Evolutionary conservation across 805 yeast genomes (phyloP).

Genomic region (Wickerhamiella alocasiicola): DNA sequence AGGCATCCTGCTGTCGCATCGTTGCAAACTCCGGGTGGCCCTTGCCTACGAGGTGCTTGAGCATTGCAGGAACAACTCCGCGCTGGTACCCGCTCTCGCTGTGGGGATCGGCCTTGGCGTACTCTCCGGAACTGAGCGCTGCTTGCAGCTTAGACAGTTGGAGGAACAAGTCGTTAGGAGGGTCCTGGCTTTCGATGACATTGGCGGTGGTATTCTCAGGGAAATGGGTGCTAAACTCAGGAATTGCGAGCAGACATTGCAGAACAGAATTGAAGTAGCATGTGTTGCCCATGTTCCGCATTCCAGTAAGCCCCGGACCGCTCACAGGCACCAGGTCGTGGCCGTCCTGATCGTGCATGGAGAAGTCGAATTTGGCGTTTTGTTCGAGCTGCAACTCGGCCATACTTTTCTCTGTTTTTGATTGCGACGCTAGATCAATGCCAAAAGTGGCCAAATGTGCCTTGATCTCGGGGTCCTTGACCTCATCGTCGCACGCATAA

Average conservation of each 20-base stretch:
- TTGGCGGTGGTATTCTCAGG: slow-evolving; percentile 22
- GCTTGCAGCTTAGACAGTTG: slow-evolving; percentile 72
- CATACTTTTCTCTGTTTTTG: slow-evolving; percentile 76
- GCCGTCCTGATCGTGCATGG: slow-evolving; percentile 62
- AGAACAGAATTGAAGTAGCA: slow-evolving; percentile 78
- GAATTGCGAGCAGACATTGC: slow-evolving; percentile 49
- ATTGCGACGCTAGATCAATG: slow-evolving; percentile 42
- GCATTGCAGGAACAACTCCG: slow-evolving; percentile 66
- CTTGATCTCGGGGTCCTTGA: slow-evolving; percentile 50
- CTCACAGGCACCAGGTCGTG: slow-evolving; percentile 47
- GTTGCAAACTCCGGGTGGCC: slow-evolving; percentile 74
- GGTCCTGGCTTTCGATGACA: slow-evolving; percentile 32
- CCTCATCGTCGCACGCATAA: slow-evolving; percentile 80
- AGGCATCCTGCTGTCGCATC: slow-evolving; percentile 89
- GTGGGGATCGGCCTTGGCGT: slow-evolving; percentile 39
- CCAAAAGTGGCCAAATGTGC: slow-evolving; percentile 45
- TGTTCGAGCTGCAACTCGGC: slow-evolving; percentile 88
- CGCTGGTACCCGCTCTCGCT: slow-evolving; percentile 38
- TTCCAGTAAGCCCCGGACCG: slow-evolving; percentile 72
- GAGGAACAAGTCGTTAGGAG: slow-evolving; percentile 48
- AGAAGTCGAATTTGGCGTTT: slow-evolving; percentile 86
- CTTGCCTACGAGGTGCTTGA: slow-evolving; percentile 65
- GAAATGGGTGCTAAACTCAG: slow-evolving; percentile 26
- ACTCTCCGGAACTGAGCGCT: slow-evolving; percentile 65
- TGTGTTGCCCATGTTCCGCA: slow-evolving; percentile 83